Conservation (phyloP, 805 yeast species). For the Candida dajiaensis region DNA sequence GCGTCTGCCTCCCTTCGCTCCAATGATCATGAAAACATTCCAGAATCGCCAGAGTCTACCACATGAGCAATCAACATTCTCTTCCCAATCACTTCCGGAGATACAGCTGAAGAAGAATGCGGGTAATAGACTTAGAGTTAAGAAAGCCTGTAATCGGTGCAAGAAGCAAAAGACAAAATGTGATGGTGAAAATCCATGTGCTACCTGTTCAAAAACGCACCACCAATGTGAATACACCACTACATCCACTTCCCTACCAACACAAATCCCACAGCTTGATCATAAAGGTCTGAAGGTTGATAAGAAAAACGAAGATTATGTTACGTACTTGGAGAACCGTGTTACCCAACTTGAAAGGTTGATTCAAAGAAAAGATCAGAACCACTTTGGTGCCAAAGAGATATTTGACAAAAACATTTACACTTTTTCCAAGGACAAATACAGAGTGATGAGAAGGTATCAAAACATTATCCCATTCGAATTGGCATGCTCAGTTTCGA, state of each 20-base stretch:
- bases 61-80: neutral
- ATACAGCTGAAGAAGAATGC: constrained; percentile 11
- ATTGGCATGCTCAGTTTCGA: constrained; percentile 30
- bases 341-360: constrained; percentile 33
- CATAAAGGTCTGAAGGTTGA: neutral
- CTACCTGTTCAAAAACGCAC: constrained; percentile 30
- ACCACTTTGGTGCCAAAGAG: constrained; percentile 8
- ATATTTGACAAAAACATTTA: constrained; percentile 18
- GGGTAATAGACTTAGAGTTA: constrained; percentile 28
- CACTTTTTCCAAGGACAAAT: constrained; percentile 34
- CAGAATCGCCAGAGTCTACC: constrained; percentile 7
- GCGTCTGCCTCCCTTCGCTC: constrained; percentile 16
- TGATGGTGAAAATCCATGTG: constrained; percentile 47
- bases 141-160: constrained; percentile 52
- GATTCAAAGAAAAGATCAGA: constrained; percentile 6
- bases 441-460: constrained; percentile 42
- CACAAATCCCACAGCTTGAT: neutral
- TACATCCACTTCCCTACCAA: neutral
- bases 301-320: neutral
- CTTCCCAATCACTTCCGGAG: constrained; percentile 18
- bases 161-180: constrained; percentile 52
- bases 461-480: constrained; percentile 37
- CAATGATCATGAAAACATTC: constrained; percentile 15
- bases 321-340: constrained; percentile 32
- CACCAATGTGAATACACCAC: constrained; percentile 9